These are phyloP conservation scores for Fusarium penzigii DNA, from an alignment of 2,329 filamentous ascomycete genomes.

Conservation along the genomic window DNA sequence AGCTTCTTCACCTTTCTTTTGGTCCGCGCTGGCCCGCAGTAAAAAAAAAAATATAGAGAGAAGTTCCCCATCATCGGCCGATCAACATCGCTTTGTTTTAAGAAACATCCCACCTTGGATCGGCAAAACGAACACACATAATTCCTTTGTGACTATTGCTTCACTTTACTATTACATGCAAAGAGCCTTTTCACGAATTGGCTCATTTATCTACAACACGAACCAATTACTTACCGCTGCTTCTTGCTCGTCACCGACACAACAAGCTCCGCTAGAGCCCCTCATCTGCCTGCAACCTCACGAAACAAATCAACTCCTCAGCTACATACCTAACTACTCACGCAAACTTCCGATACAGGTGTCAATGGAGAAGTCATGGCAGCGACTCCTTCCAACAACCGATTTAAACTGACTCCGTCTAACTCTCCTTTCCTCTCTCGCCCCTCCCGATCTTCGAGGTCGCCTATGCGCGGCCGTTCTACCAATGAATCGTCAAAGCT, in stretches of 20 bases:
- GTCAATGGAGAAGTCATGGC: constrained; percentile 61
- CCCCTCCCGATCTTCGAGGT: constrained; percentile 61
- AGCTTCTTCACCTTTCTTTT: constrained; percentile 10
- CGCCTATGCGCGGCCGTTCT: constrained; percentile 55
- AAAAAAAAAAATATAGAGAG: constrained; percentile 1
- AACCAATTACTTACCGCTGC: background rate
- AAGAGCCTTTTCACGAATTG: constrained; percentile 8
- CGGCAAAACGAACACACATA: constrained; percentile 1
- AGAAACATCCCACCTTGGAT: constrained; percentile 23
- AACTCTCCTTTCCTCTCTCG: constrained; percentile 71
- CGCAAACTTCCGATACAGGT: constrained; percentile 4
- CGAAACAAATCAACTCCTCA: constrained; percentile 8
- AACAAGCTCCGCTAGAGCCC: background rate
- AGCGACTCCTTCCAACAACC: constrained; percentile 57
- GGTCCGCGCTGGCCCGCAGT: constrained; percentile 24
- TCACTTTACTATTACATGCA: constrained; percentile 4
- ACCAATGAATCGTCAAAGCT: constrained; percentile 60
- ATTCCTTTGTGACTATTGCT: constrained; percentile 6
- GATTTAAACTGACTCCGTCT: constrained; percentile 72
- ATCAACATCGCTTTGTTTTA: constrained; percentile 31
- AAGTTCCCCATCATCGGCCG: constrained; percentile 9
- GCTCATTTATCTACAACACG: constrained; percentile 4
- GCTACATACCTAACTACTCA: constrained; percentile 9
- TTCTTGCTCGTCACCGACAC: background rate
- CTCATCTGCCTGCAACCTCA: constrained; percentile 3